Evolutionary conservation across 176 grass and related monocot species (phyloP), one percentile per base, ranked within the genome.

Genomic region (Paspalum notatum): DNA sequence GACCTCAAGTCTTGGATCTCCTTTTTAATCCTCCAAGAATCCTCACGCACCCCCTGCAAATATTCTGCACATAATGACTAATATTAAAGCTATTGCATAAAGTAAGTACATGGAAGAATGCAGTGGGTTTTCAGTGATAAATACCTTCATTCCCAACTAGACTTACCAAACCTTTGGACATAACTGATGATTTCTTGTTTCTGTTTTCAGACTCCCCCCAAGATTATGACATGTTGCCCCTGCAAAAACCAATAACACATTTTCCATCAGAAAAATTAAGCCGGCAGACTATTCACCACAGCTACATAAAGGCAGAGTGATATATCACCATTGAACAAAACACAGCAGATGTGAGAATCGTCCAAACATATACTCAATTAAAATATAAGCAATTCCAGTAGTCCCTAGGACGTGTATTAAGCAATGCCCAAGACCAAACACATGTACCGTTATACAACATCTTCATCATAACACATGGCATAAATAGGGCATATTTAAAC

Each of bases 161-260:
- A 5, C 40, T 18, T 7, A 3, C 17, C 18, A 7, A 66, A 20
- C 20, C 38, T 66, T 7, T n/a, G 7, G 37, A 18, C 62, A 66
- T 41, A 16, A 20, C 37, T 66, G 43, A 12, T 46, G 17, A 17
- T 81, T 39, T 59, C 66, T 42, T 81, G 22, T 61, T 81, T 55
- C 17, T 20, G 17, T 16, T 66, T 41, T 16, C 62, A 41, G 37
- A 18, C 9, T 20, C 62, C 8, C 8, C 15, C 62, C 37, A 66
- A 41, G 62, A 66, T 41, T 17, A 7, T 41, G 38, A 17, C 63
- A 2, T 43, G 61, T 32, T 64, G 14, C 61, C 38, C 27, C 61
- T 64, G 5, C 27, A 38, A 63, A 63, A 37, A 37, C 27, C 12
- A 64, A 64, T 13, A 9, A n/a, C 15, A 55, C 0, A n/a, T 8